These are phyloP conservation scores for Rhododendron ferrugineum DNA, from an alignment of 148 eudicot species.

Conservation along the genomic window DNA sequence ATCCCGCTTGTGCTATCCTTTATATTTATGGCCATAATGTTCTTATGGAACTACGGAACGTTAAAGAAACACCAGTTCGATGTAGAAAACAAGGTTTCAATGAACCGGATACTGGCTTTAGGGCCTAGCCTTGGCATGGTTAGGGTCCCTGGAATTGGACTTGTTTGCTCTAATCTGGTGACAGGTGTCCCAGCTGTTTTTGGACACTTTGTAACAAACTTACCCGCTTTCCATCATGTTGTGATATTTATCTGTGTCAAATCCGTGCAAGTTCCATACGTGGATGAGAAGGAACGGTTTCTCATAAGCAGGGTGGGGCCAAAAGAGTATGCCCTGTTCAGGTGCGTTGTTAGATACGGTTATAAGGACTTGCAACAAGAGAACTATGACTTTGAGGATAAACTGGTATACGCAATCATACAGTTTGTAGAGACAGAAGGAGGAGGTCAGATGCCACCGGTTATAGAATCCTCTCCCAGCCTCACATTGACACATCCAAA, in stretches of 20 bases:
- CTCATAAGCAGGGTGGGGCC: constrained; percentile 48
- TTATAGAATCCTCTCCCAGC: constrained; percentile 6
- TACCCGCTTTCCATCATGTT: constrained; percentile 67
- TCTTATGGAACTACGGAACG: constrained; percentile 61
- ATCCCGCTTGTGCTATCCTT: constrained; percentile 49
- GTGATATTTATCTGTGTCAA: constrained; percentile 52
- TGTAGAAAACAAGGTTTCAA: constrained; percentile 57
- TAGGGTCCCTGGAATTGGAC: constrained; percentile 63
- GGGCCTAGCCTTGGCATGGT: constrained; percentile 52
- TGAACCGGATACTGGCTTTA: constrained; percentile 27
- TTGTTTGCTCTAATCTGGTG: constrained; percentile 48
- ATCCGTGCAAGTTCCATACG: constrained; percentile 45
- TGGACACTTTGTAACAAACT: constrained; percentile 62
- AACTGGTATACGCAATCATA: constrained; percentile 27
- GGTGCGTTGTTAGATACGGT: constrained; percentile 54
- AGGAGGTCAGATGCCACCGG: neutral
- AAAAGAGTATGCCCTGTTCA: constrained; percentile 44
- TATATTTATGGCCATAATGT: constrained; percentile 46
- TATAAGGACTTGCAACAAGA: constrained; percentile 60
- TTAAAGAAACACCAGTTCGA: constrained; percentile 54
- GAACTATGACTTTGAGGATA: constrained; percentile 50
- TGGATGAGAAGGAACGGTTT: constrained; percentile 40
- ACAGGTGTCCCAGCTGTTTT: constrained; percentile 60
- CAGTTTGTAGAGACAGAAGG: constrained; percentile 41
- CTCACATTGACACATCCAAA: constrained; percentile 9